These are phyloP conservation scores for Sporothrix variecibatus DNA, from an alignment of 2,329 filamentous ascomycete genomes.

Conservation along the genomic window DNA sequence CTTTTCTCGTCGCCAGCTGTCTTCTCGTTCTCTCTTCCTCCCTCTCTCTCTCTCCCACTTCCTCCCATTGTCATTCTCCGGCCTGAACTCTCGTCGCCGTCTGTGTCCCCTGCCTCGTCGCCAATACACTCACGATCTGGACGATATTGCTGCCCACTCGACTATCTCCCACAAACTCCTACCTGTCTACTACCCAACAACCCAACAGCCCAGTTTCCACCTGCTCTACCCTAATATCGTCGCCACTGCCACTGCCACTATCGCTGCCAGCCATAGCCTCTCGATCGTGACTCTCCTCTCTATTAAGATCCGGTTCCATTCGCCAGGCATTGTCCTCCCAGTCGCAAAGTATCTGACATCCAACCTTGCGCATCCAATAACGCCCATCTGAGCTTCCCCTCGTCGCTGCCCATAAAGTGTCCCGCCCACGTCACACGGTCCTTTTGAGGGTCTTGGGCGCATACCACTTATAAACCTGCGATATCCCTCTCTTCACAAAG, in stretches of 20 bases:
- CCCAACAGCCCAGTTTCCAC: background rate
- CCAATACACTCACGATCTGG: background rate
- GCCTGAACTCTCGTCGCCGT: background rate
- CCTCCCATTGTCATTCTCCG: background rate
- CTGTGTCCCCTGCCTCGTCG: background rate
- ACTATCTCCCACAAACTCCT: background rate
- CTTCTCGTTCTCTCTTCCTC: background rate
- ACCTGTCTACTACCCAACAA: conserved; percentile 1
- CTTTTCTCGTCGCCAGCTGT: background rate
- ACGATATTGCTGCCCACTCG: background rate
- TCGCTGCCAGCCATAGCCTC: background rate
- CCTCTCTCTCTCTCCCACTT: background rate
- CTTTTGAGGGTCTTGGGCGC: background rate
- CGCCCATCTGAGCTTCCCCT: background rate
- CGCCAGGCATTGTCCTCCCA: background rate
- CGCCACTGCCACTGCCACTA: conserved; percentile 8
- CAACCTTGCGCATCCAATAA: background rate
- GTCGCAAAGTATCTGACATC: background rate
- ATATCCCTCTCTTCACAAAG: background rate
- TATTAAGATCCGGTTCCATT: background rate
- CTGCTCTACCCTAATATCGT: background rate
- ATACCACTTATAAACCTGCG: background rate
- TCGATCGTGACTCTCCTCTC: background rate
- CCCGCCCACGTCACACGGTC: background rate
- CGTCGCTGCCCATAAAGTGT: background rate